These are phyloP conservation scores for Eucalyptus cloeziana DNA, from an alignment of 345 rosid species.

Conservation along the genomic window DNA sequence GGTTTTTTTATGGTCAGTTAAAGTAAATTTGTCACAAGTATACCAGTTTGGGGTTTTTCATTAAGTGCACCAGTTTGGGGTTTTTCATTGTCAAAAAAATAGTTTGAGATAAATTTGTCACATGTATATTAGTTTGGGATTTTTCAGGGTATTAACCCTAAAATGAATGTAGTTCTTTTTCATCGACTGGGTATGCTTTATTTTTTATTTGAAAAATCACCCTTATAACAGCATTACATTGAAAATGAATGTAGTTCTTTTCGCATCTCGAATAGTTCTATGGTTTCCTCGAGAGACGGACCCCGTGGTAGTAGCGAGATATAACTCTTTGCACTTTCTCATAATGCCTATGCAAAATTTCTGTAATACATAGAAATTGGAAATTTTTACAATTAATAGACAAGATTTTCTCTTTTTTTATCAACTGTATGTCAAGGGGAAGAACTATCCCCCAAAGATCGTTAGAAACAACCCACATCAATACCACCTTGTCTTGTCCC, in stretches of 20 bases:
- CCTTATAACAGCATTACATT: not conserved
- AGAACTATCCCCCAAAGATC: not conserved
- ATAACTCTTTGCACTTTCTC: not conserved
- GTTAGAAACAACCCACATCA: not conserved
- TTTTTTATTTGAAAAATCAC: not conserved
- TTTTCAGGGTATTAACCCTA: no score
- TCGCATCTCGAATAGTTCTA: not conserved
- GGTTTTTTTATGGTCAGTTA: no score
- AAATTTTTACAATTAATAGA: not conserved
- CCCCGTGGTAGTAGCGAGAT: fast-evolving
- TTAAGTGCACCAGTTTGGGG: no score
- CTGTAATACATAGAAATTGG: not conserved
- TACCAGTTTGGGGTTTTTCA: no score
- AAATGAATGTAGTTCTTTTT: not conserved
- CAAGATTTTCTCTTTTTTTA: not conserved
- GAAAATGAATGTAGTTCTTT: not conserved
- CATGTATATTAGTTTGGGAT: no score
- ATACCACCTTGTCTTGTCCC: not conserved
- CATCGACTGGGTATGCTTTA: not conserved
- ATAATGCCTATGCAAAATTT: not conserved
- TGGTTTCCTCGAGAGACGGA: not conserved
- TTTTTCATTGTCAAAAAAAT: no score
- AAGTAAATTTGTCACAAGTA: no score
- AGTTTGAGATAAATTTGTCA: no score
- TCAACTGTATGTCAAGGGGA: not conserved